These are phyloP conservation scores for Taphrina populina DNA, from an alignment of 1,139 yeast genomes.

Conservation along the genomic window DNA sequence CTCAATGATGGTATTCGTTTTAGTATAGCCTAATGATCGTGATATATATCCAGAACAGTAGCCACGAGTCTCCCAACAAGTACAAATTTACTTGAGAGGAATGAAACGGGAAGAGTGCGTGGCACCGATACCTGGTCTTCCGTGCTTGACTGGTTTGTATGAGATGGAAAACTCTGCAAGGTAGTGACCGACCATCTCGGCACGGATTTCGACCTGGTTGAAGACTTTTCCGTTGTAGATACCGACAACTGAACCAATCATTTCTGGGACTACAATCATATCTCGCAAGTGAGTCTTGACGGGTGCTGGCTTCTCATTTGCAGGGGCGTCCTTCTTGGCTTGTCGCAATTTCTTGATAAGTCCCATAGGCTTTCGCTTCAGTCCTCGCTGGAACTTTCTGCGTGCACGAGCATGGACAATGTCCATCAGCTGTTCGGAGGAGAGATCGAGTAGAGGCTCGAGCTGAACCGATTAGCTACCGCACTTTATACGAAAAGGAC, in stretches of 20 bases:
- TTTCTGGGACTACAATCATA: constrained; percentile 98
- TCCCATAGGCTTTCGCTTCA: constrained; percentile 55
- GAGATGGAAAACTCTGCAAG: constrained; percentile 99
- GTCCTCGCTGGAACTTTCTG: constrained; percentile 37
- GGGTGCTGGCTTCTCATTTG: constrained; percentile 94
- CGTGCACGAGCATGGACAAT: constrained; percentile 36
- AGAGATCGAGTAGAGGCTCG: constrained; percentile 87
- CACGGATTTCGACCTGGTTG: constrained; percentile 98
- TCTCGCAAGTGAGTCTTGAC: constrained; percentile 99
- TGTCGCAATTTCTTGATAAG: constrained; percentile 97
- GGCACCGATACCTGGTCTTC: constrained; percentile 88
- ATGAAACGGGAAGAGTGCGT: constrained; percentile 83
- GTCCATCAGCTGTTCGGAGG: constrained; percentile 89
- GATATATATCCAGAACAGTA: neutral
- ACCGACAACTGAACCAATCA: constrained; percentile 99
- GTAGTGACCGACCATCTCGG: constrained; percentile 99
- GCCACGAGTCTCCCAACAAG: too few species aligned
- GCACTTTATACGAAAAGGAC: constrained; percentile 53
- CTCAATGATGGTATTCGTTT: constrained; percentile 18
- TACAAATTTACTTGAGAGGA: constrained; percentile 59
- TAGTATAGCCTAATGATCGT: neutral
- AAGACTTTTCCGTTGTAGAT: constrained; percentile 99
- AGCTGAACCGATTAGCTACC: constrained; percentile 96
- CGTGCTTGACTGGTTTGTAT: constrained; percentile 99
- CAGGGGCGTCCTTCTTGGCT: constrained; percentile 88